Evolutionary conservation across 257 asterid species (phyloP).

Genomic region (Forsythia suspensa): DNA sequence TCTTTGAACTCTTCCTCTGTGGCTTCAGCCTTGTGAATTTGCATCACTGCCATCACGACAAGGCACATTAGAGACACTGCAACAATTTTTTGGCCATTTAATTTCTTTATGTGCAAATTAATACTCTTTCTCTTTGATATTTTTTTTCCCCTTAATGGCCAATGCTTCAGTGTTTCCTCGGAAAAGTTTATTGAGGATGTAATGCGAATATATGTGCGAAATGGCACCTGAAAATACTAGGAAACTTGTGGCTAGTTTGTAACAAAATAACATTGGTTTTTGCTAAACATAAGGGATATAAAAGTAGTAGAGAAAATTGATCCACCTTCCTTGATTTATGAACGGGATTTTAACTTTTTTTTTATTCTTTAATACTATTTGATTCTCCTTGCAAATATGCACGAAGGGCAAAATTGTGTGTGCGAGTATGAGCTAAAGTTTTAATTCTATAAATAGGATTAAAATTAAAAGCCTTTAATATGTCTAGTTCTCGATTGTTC

Average conservation of each 20-base stretch:
- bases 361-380: too few species aligned
- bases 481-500: too few species aligned
- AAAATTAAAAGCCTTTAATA: too few species aligned
- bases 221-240: background rate
- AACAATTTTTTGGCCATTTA: slow-evolving; percentile 17
- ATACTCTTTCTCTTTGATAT: background rate
- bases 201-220: background rate
- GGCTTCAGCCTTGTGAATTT: slow-evolving; percentile 7
- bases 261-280: background rate
- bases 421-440: too few species aligned
- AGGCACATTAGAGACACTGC: slow-evolving; percentile 28
- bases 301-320: background rate
- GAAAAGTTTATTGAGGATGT: background rate
- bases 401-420: too few species aligned
- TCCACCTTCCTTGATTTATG: background rate
- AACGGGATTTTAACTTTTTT: too few species aligned
- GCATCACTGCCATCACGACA: slow-evolving; percentile 21
- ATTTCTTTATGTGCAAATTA: background rate
- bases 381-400: too few species aligned
- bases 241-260: background rate
- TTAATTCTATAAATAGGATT: too few species aligned
- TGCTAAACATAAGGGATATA: background rate
- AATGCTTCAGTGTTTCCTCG: background rate
- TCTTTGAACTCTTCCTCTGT: background rate
- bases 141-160: too few species aligned